Conservation (phyloP, 352 stramenopile genomes). For the Blastocystis sp. region DNA sequence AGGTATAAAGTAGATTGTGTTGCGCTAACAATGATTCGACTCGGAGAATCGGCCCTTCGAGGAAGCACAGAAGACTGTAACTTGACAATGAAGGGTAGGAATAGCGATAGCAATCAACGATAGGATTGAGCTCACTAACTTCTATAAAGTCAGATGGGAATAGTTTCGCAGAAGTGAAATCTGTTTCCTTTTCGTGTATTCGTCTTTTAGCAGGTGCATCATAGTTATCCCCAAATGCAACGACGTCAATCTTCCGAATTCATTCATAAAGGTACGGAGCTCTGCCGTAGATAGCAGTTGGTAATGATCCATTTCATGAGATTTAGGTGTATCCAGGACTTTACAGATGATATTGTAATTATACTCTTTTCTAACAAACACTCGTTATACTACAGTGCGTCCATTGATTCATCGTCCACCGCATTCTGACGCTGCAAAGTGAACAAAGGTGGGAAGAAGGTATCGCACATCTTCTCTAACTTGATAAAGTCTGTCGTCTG, state of each 20-base stretch:
- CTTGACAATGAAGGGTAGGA: not conserved
- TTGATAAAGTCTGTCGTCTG: not conserved
- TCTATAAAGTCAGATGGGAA: not conserved
- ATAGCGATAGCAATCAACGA: not conserved
- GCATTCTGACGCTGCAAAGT: not conserved
- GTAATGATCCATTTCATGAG: too few species aligned
- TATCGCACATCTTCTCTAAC: conserved; percentile 6
- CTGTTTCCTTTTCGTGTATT: too few species aligned
- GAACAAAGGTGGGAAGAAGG: conserved; percentile 1
- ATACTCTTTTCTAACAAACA: not conserved
- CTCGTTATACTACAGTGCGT: not conserved
- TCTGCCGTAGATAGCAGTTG: not conserved
- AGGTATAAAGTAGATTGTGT: not conserved
- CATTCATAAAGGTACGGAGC: not conserved
- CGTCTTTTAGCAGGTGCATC: not conserved
- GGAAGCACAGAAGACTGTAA: not conserved
- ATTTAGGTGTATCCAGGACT: too few species aligned
- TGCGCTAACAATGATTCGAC: not conserved
- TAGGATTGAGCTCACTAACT: not conserved
- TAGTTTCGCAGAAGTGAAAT: not conserved
- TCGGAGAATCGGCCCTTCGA: not conserved
- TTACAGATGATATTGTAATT: too few species aligned
- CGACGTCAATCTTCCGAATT: not conserved
- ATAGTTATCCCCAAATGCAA: not conserved
- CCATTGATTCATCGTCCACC: not conserved